Evolutionary conservation across 2,329 filamentous ascomycete genomes (phyloP).

Genomic region (Graphilbum ipis-grandicollis): DNA sequence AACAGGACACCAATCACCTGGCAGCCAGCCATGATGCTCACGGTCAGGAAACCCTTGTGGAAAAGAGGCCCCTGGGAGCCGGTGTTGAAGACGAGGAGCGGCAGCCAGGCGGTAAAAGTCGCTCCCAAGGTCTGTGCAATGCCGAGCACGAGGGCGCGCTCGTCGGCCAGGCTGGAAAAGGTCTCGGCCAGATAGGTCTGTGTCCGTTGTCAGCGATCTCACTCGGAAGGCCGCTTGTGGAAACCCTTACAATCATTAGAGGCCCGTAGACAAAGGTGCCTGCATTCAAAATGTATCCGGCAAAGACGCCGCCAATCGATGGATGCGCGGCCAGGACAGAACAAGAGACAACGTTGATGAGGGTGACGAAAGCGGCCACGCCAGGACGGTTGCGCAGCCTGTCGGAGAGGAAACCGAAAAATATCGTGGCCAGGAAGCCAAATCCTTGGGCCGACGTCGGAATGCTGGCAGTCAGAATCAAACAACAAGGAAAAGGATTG

Average conservation of each 20-base stretch:
- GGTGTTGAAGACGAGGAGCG: background rate
- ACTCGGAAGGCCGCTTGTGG: background rate
- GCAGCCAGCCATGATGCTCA: background rate
- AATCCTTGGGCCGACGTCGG: background rate
- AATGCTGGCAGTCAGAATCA: background rate
- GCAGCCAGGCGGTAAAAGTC: background rate
- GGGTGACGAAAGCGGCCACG: background rate
- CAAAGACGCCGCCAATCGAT: background rate
- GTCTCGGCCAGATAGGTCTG: conserved; percentile 1
- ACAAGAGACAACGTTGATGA: background rate
- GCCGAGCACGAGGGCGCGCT: background rate
- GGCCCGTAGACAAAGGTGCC: background rate
- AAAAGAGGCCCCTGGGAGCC: background rate
- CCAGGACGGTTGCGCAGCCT: background rate
- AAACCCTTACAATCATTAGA: background rate
- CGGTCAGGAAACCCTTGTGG: background rate
- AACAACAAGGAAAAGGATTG: background rate
- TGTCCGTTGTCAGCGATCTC: background rate
- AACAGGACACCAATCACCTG: background rate
- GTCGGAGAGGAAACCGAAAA: conserved; percentile 5
- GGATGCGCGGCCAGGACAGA: background rate
- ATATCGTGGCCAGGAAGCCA: background rate
- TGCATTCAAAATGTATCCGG: background rate
- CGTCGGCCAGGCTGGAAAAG: background rate
- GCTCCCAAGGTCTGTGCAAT: conserved; percentile 1